These are phyloP conservation scores for Fusarium sacchari DNA, from an alignment of 2,329 filamentous ascomycete genomes.

Conservation along the genomic window DNA sequence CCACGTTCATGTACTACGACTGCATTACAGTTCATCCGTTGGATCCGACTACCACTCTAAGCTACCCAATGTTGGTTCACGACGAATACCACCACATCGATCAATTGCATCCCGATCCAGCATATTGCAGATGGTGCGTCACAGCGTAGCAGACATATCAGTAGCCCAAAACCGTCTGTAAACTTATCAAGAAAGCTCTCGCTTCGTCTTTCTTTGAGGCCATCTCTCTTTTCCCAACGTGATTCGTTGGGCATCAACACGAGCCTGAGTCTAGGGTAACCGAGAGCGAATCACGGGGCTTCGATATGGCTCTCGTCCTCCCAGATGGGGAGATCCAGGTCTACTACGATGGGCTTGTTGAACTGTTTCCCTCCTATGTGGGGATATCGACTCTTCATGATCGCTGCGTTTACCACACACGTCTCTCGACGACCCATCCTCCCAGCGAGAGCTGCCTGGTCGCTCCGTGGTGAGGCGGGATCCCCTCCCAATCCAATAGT, in stretches of 20 bases:
- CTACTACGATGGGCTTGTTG: slow-evolving; percentile 86
- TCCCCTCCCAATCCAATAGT: slow-evolving; percentile 52
- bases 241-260: slow-evolving; percentile 42
- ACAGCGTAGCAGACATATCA: slow-evolving; percentile 10
- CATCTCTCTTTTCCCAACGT: not conserved
- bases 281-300: slow-evolving; percentile 14
- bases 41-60: slow-evolving; percentile 2
- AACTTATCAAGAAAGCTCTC: slow-evolving; percentile 3
- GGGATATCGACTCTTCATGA: slow-evolving; percentile 74
- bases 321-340: slow-evolving; percentile 74
- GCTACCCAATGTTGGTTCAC: slow-evolving; percentile 1
- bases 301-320: slow-evolving; percentile 20
- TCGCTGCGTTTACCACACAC: slow-evolving; percentile 82
- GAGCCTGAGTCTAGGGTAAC: slow-evolving; percentile 31
- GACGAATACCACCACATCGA: slow-evolving; percentile 5
- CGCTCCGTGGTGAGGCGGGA: slow-evolving; percentile 54
- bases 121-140: slow-evolving; percentile 25
- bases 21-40: slow-evolving; percentile 17
- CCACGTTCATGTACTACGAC: slow-evolving; percentile 22
- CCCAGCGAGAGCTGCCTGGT: slow-evolving; percentile 53
- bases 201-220: slow-evolving; percentile 18
- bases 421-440: slow-evolving; percentile 70
- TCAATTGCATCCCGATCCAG: slow-evolving; percentile 11
- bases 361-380: slow-evolving; percentile 70
- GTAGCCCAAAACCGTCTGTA: not conserved